Evolutionary conservation across 1,284 basidiomycete species (phyloP).

Genomic region (Ganoderma boninense): DNA sequence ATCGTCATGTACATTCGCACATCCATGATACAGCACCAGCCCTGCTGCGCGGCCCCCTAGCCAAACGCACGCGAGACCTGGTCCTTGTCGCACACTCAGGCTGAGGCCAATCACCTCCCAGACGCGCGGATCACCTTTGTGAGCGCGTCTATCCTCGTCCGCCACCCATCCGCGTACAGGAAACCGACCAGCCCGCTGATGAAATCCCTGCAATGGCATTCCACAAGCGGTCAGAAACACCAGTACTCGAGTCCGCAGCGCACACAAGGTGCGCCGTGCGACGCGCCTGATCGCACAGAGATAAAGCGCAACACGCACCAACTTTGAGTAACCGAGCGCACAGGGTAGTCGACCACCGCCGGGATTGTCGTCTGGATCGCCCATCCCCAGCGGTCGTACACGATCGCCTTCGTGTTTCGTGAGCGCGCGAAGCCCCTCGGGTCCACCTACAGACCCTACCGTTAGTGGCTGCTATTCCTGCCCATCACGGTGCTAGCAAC

Average conservation of each 20-base stretch:
- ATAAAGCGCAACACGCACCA: constrained; percentile 71
- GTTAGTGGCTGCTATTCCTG: constrained; percentile 7
- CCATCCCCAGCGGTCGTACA: constrained; percentile 86
- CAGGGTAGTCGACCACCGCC: constrained; percentile 85
- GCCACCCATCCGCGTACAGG: constrained; percentile 78
- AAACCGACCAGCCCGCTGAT: constrained; percentile 77
- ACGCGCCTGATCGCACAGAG: constrained; percentile 32
- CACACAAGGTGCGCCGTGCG: not conserved
- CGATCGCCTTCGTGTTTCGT: constrained; percentile 90
- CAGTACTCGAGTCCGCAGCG: constrained; percentile 18
- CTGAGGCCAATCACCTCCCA: constrained; percentile 28
- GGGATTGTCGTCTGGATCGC: constrained; percentile 89
- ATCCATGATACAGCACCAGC: constrained; percentile 11
- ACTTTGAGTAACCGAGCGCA: constrained; percentile 82
- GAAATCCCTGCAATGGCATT: constrained; percentile 68
- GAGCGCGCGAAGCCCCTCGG: constrained; percentile 89
- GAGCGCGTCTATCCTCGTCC: constrained; percentile 65
- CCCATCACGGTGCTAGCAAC: constrained; percentile 34
- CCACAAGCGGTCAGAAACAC: not conserved
- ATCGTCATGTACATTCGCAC: constrained; percentile 30
- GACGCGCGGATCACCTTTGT: constrained; percentile 43
- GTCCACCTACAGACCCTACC: constrained; percentile 66
- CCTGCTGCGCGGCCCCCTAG: not conserved
- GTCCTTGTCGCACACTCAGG: not conserved
- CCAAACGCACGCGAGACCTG: not conserved